Evolutionary conservation across 768 basidiomycete genomes (phyloP), one percentile per base, ranked within the genome.

Genomic region (Candolleomyces eurysporus): DNA sequence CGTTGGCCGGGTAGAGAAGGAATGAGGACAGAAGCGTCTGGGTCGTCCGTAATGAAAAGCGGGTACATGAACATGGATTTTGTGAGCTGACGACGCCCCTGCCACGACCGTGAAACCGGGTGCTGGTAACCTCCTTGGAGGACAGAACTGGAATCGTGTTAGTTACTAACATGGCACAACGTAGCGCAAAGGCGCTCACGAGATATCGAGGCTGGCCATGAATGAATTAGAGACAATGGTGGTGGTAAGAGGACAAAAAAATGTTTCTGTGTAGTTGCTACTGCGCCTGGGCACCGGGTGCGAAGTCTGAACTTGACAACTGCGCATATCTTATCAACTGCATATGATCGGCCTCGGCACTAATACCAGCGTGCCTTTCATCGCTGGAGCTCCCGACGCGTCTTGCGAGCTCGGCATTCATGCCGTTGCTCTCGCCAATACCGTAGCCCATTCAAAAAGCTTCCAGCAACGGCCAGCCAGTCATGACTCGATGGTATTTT

Each of bases 11-110:
- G 96, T 9, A 98, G 79, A 21, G 86, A 81, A 0, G 83, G 69
- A 65, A 98, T 95, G 62, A 84, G 82, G 54, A 89, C 87, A 71
- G 85, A 84, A 7, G 94, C 92, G 61, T 94, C 83, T 2, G 94
- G 89, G 61, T 98, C 94, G 74, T 98, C 96, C 17, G 95, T 94
- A 68, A 98, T 91, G 73, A 99, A 98, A 69, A 99, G 95, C 7
- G 97, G 97, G 74, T 98, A 99, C 92, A 98, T 98, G 75, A 99
- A 83, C 95, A 98, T 97, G 65, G 85, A 84, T 72, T 94, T 96
- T 26, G 89, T 88, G 69, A 96, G 84, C 61, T 84, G 81, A 52
- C 90, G 86, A 61, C 86, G 85, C 26, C 84, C 82, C 76, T 99
- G 96, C 88, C 92, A 96, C 76, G 85, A 82, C 21, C 96, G 89